Evolutionary conservation across 2,329 filamentous ascomycete genomes (phyloP).

Genomic region (Fusarium aywerte): DNA sequence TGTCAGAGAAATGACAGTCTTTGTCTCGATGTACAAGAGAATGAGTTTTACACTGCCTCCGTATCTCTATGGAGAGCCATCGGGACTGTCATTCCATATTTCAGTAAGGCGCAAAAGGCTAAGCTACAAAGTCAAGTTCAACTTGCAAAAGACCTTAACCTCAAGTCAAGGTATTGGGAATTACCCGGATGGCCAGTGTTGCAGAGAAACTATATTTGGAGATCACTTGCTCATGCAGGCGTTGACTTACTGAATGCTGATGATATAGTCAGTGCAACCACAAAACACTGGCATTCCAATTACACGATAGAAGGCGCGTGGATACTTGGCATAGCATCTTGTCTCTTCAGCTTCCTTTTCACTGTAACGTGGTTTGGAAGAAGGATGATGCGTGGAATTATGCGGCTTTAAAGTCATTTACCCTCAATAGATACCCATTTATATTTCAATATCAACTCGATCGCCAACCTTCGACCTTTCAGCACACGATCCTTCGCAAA

Average conservation of each 20-base stretch:
- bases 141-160: constrained; percentile 60
- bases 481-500: too few species aligned
- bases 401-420: not conserved
- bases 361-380: constrained; percentile 30
- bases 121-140: constrained; percentile 57
- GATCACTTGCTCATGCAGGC: constrained; percentile 62
- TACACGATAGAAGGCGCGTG: constrained; percentile 36
- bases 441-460: not conserved
- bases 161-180: constrained; percentile 71
- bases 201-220: constrained; percentile 67
- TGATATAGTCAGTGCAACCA: constrained; percentile 59
- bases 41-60: constrained; percentile 74
- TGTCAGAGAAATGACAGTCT: constrained; percentile 13
- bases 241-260: constrained; percentile 71
- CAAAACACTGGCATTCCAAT: constrained; percentile 31
- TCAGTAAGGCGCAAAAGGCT: constrained; percentile 55
- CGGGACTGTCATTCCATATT: constrained; percentile 55
- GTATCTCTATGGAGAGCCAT: constrained; percentile 64
- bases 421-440: not conserved
- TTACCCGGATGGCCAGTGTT: constrained; percentile 68
- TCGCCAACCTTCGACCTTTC: too few species aligned
- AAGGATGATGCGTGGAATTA: constrained; percentile 16
- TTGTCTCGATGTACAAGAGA: constrained; percentile 27
- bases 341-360: constrained; percentile 27
- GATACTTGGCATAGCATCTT: constrained; percentile 36